Percentiles rank a stretch among this genome's conserved stretches.
Conservation (phyloP, 495 filamentous ascomycete genomes). For the Trichodelitschia bisporula region DNA sequence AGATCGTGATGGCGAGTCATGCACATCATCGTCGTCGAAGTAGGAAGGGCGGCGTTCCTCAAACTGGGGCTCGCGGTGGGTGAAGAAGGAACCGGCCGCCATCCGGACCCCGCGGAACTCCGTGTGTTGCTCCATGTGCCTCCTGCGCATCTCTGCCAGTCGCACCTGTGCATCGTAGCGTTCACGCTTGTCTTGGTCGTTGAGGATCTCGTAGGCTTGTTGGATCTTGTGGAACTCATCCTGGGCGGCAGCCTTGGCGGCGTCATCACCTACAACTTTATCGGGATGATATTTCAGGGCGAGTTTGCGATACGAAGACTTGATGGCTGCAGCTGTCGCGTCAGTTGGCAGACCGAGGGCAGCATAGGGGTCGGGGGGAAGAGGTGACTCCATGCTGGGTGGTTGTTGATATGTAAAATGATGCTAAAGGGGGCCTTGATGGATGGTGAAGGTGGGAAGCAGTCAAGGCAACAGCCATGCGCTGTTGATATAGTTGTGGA, state of each 20-base stretch:
- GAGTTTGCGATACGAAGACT: slow-evolving; percentile 68
- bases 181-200: slow-evolving; percentile 42
- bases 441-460: too few relatives aligned
- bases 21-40: too few relatives aligned
- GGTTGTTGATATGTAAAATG: slow-evolving; percentile 3
- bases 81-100: too few relatives aligned
- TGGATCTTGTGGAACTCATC: slow-evolving; percentile 86
- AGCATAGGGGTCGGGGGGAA: slow-evolving; percentile 65
- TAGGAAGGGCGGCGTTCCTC: too few relatives aligned
- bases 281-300: slow-evolving; percentile 88
- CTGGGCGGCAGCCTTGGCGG: slow-evolving; percentile 38
- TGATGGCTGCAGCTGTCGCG: slow-evolving; percentile 49
- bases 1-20: too few relatives aligned
- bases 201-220: slow-evolving; percentile 76
- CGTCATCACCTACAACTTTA: slow-evolving; percentile 58
- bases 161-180: slow-evolving; percentile 58
- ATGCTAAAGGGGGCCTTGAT: too few relatives aligned
- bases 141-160: slow-evolving; percentile 31
- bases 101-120: too few relatives aligned
- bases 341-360: slow-evolving; percentile 53
- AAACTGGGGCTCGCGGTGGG: too few relatives aligned
- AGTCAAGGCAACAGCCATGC: too few relatives aligned
- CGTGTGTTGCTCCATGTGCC: too few relatives aligned
- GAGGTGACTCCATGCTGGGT: slow-evolving; percentile 30
- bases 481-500: too few relatives aligned